Evolutionary conservation across 202 grass and related monocot species (phyloP), one percentile per base, ranked within the genome.

Genomic region (Elaeis oleifera): DNA sequence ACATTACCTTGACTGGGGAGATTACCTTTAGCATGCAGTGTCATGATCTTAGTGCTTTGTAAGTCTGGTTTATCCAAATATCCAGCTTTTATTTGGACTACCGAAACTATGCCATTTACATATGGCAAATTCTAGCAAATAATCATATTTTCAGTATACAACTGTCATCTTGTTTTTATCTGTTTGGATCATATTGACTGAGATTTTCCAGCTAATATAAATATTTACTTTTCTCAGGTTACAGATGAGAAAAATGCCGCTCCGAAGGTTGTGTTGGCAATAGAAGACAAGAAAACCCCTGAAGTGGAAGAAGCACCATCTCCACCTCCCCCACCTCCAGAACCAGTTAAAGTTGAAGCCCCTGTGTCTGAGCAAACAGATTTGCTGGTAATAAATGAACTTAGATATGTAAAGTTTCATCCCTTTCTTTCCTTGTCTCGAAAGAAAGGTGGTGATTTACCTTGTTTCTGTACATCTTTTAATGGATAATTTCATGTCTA

Each of bases 231-330:
- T 58, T 74, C 60, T 44, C 55, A 83, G 80, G 74, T 27, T 23
- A 83, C 18, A 58, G 74, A 71, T 13, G 79, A 81, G 55, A 75
- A 71, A 71, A 28, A 55, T 26, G 49, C 27, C 24, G 20, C 64
- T 67, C 64, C 74, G 48, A 83, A 63, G 22, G 44, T 63, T 74
- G 84, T 89, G 54, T 65, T 75, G 67, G 71, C 77, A 58, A 97
- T 97, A 77, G 88, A 97, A 69, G 71, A 86, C 81, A 86, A 58
- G 19, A 88, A 70, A 66, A 71, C 83, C 49, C 24, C 78, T 14
- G 84, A 88, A 79, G 79, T 61, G 28, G 80, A 78, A 75, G 79
- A 77, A 69, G 17, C 60, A 63, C 68, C 76, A 54, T 73, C 87
- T 56, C 64, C 84, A 3, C 74, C 61, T 58, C 36, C 78, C 11